phyloP scores from a whole-genome alignment of 108 stramenopile genomes.

The Heterococcus sp. region DNA sequence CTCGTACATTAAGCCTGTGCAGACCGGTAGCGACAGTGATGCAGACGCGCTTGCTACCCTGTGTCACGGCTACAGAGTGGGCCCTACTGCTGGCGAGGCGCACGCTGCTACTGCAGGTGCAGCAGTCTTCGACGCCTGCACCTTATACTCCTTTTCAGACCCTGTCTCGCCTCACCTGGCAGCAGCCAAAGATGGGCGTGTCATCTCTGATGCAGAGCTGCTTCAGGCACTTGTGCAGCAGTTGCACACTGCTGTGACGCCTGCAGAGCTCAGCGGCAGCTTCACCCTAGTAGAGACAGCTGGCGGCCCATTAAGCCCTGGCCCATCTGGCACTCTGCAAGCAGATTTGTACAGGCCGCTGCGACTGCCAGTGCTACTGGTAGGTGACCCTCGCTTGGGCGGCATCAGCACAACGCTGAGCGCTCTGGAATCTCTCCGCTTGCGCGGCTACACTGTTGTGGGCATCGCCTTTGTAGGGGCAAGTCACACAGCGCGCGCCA shows the following conservation, averaged over 20 bases:
- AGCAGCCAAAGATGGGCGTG: slow-evolving; percentile 65
- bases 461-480: slow-evolving; percentile 23
- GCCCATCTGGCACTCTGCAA: slow-evolving; percentile 71
- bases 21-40: slow-evolving; percentile 78
- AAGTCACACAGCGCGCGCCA: background rate
- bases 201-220: slow-evolving; percentile 70
- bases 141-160: slow-evolving; percentile 79
- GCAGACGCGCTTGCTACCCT: slow-evolving; percentile 61
- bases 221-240: slow-evolving; percentile 53
- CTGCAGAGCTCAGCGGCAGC: background rate
- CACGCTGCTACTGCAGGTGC: background rate
- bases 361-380: slow-evolving; percentile 71
- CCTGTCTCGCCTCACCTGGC: slow-evolving; percentile 85
- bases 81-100: background rate
- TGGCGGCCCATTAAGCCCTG: slow-evolving; percentile 57
- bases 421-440: slow-evolving; percentile 74
- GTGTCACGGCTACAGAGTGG: background rate
- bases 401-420: slow-evolving; percentile 86
- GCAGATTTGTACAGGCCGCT: slow-evolving; percentile 79
- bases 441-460: slow-evolving; percentile 74
- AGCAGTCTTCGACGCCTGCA: slow-evolving; percentile 34
- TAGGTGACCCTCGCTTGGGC: slow-evolving; percentile 87
- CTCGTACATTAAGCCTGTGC: slow-evolving; percentile 88
- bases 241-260: slow-evolving; percentile 6
- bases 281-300: slow-evolving; percentile 54